A percentile compares a stretch with the other conserved stretches of the same genome.
phyloP scores from a whole-genome alignment of 495 filamentous ascomycete genomes.

The Penicillium verhagenii region DNA sequence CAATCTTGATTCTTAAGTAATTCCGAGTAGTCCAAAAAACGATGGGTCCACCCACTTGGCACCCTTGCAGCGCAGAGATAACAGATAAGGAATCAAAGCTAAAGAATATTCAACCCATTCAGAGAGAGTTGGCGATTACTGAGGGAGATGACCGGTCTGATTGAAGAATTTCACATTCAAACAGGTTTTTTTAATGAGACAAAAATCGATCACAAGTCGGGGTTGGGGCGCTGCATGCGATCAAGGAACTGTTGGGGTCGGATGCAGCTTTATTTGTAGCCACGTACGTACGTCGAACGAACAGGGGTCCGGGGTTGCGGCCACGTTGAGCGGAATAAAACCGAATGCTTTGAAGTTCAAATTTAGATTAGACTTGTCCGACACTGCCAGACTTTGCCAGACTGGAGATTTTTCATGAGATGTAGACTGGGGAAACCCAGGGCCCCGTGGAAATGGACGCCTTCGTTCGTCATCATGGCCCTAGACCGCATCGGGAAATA shows the following conservation, averaged over 20 bases:
- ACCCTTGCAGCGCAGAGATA: slow-evolving; percentile 13
- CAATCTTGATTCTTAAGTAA: not conserved
- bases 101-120: slow-evolving; percentile 13
- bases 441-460: slow-evolving; percentile 15
- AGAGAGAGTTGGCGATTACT: slow-evolving; percentile 4
- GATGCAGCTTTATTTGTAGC: slow-evolving; percentile 11
- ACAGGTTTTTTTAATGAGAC: not conserved
- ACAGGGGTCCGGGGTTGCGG: slow-evolving; percentile 9
- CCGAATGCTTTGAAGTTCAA: not conserved
- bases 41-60: not conserved
- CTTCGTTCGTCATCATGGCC: slow-evolving; percentile 22
- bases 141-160: not conserved
- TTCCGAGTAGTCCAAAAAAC: slow-evolving; percentile 2
- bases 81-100: slow-evolving; percentile 18
- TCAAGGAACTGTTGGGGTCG: not conserved
- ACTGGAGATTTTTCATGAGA: not conserved
- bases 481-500: slow-evolving; percentile 14
- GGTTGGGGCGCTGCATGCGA: slow-evolving; percentile 9
- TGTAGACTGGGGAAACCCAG: slow-evolving; percentile 8
- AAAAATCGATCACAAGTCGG: not conserved
- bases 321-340: not conserved
- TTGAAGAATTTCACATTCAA: not conserved
- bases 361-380: not conserved
- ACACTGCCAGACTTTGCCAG: not conserved
- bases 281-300: slow-evolving; percentile 16